phyloP scores from a whole-genome alignment of 768 basidiomycete genomes.

The Dentipellis sp. region DNA sequence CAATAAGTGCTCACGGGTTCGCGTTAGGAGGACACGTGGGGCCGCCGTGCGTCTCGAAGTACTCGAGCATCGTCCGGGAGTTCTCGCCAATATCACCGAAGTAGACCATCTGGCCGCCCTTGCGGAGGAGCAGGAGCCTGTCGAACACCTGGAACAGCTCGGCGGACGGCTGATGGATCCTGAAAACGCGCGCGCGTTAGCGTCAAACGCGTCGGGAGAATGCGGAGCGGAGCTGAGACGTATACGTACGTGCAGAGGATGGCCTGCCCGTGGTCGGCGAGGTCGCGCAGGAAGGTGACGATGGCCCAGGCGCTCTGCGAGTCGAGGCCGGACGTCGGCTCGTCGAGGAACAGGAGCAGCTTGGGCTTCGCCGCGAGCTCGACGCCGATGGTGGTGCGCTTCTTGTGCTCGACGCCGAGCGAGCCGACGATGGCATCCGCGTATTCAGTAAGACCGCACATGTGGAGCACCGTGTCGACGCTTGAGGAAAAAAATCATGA shows the following conservation, averaged over 20 bases:
- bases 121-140: constrained; percentile 61
- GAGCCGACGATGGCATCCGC: constrained; percentile 64
- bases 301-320: constrained; percentile 86
- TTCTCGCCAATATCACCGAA: constrained; percentile 62
- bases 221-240: too few species aligned
- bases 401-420: constrained; percentile 62
- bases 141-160: constrained; percentile 83
- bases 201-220: not conserved
- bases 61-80: constrained; percentile 54
- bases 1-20: constrained; percentile 46
- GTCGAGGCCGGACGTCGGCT: constrained; percentile 81
- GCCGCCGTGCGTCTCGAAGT: constrained; percentile 67
- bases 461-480: constrained; percentile 46
- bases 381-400: constrained; percentile 80
- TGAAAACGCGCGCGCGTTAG: not conserved
- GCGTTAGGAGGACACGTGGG: constrained; percentile 51
- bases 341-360: constrained; percentile 78
- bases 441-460: constrained; percentile 55
- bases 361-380: constrained; percentile 85
- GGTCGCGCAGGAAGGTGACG: constrained; percentile 59
- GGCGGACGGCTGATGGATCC: constrained; percentile 63
- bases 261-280: constrained; percentile 77
- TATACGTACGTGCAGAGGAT: constrained; percentile 85
- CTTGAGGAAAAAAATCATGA: constrained; percentile 16
- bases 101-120: constrained; percentile 66